Percentiles rank a stretch among this genome's conserved stretches.
Evolutionary conservation across 2,329 filamentous ascomycete species (phyloP).

Genomic region (Ophiostoma novo-ulmi): DNA sequence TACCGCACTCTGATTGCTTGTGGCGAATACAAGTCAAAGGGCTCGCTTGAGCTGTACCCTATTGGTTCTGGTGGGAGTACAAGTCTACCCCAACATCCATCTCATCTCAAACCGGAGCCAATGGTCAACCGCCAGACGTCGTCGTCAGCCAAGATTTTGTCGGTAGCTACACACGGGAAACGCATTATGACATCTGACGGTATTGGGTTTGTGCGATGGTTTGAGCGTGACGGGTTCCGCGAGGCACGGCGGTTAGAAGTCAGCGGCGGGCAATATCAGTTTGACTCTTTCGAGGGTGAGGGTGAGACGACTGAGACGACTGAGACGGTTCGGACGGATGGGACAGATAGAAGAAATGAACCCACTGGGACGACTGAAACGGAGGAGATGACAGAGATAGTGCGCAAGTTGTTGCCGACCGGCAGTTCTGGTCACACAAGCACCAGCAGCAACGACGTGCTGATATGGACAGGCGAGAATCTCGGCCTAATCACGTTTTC

Average conservation of each 20-base stretch:
- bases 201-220: conserved; percentile 80
- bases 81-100: conserved; percentile 7
- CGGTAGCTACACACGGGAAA: conserved; percentile 74
- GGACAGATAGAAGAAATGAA: conserved; percentile 37
- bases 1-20: conserved; percentile 70
- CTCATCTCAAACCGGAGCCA: conserved; percentile 27
- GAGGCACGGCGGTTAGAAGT: conserved; percentile 53
- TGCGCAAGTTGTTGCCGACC: conserved; percentile 70
- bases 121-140: conserved; percentile 81
- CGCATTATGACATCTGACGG: conserved; percentile 79
- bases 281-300: background rate
- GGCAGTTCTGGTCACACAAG: conserved; percentile 32
- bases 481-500: conserved; percentile 68
- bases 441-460: conserved; percentile 59
- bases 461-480: conserved; percentile 85
- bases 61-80: conserved; percentile 41
- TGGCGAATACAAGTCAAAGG: conserved; percentile 87
- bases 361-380: background rate
- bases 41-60: conserved; percentile 79
- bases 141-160: conserved; percentile 73
- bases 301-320: background rate
- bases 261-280: conserved; percentile 33
- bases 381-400: conserved; percentile 61
- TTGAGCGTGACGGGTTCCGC: conserved; percentile 74
- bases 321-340: too few relatives aligned